Conservation (phyloP, 345 rosid species). For the Hevea brasiliensis region DNA sequence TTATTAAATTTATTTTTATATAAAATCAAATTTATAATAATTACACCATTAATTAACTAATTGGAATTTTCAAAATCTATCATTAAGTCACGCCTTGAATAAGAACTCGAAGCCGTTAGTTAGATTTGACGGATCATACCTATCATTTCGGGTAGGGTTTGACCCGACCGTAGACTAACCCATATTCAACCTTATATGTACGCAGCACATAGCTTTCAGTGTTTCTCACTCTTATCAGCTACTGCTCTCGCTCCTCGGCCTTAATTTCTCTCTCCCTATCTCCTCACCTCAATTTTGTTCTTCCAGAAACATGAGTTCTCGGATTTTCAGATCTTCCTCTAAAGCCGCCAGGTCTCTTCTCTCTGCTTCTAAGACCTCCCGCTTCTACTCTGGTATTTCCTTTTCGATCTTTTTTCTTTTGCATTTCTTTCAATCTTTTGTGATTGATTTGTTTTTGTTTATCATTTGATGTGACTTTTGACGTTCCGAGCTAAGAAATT, state of each 20-base stretch:
- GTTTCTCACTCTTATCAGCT: background rate
- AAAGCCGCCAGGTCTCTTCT: conserved; percentile 75
- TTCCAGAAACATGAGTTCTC: conserved; percentile 58
- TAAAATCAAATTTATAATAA: too few relatives aligned
- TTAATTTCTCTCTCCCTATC: background rate
- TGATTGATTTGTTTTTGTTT: background rate
- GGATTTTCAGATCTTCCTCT: conserved; percentile 73
- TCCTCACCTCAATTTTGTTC: background rate
- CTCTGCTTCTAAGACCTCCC: conserved; percentile 63
- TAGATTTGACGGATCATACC: conserved; percentile 7
- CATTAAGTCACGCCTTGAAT: too few relatives aligned
- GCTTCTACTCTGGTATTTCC: conserved; percentile 57
- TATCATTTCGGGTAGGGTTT: conserved; percentile 1
- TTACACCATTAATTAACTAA: too few relatives aligned
- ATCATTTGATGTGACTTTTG: background rate
- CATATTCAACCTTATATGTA: background rate
- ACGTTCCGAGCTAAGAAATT: background rate
- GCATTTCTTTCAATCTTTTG: background rate
- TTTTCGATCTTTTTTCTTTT: background rate
- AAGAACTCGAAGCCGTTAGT: background rate
- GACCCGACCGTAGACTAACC: background rate
- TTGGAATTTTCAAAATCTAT: too few relatives aligned
- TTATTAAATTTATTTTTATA: too few relatives aligned
- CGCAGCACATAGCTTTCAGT: background rate
- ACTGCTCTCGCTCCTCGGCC: background rate